A percentile compares a stretch with the other conserved stretches of the same genome.
Evolutionary conservation across 2,329 filamentous ascomycete species (phyloP).

Genomic region (Colletotrichum liriopes): DNA sequence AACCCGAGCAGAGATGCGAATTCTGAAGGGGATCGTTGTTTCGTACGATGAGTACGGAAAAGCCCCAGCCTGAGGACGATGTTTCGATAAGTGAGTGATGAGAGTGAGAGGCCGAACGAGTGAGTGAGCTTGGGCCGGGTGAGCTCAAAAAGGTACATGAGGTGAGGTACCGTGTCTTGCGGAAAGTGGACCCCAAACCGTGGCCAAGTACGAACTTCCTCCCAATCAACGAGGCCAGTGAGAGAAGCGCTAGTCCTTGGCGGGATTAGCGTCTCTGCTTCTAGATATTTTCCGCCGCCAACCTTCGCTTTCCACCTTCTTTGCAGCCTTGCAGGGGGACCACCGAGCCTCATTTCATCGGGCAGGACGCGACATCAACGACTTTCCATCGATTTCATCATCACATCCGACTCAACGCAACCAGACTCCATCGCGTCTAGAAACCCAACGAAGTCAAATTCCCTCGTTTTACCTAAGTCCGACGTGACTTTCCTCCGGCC

Average conservation of each 20-base stretch:
- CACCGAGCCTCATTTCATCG: conserved; percentile 32
- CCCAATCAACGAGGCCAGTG: conserved; percentile 16
- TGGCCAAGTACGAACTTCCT: conserved; percentile 3
- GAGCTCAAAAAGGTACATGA: conserved; percentile 24
- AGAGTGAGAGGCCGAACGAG: conserved; percentile 13
- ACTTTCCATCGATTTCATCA: conserved; percentile 25
- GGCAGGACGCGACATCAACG: conserved; percentile 31
- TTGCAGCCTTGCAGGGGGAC: conserved; percentile 38
- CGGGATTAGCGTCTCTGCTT: neutral
- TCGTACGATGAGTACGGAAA: neutral
- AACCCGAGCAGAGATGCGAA: too few species aligned
- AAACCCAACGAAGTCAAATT: too few species aligned
- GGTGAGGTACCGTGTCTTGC: conserved; percentile 10
- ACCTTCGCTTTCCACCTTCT: conserved; percentile 22
- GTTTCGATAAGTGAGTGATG: conserved; percentile 11
- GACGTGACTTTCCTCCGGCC: neutral
- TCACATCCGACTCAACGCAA: neutral
- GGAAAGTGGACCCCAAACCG: neutral
- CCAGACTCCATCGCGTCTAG: neutral
- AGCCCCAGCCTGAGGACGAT: neutral
- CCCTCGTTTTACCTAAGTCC: neutral
- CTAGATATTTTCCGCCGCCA: conserved; percentile 41
- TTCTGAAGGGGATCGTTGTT: neutral
- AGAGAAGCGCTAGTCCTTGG: neutral
- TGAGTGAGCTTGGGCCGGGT: conserved; percentile 9